Percentiles rank a stretch among this genome's conserved stretches.
Conservation (phyloP, 805 yeast genomes). For the Ogataea paraovalis region DNA sequence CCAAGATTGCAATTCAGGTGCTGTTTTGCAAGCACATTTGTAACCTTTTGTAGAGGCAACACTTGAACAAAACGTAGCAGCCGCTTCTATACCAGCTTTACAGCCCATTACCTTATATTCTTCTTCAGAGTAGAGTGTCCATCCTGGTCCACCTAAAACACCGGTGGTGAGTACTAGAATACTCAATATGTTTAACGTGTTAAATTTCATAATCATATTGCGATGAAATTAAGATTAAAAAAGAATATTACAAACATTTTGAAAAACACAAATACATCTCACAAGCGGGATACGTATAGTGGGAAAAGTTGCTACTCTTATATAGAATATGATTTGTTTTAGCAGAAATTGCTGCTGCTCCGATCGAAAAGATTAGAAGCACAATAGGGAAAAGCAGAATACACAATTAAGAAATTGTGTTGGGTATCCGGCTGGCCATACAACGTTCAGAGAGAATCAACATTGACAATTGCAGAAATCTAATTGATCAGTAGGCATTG, state of each 20-base stretch:
- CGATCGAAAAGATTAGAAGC: neutral
- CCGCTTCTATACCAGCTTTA: conserved; percentile 15
- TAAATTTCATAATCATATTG: neutral
- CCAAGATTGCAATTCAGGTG: conserved; percentile 28
- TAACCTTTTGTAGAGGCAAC: neutral
- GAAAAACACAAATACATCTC: too few relatives aligned
- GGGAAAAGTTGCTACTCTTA: neutral
- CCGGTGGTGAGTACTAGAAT: neutral
- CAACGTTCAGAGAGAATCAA: neutral
- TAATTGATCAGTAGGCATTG: neutral
- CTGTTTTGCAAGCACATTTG: conserved; percentile 25
- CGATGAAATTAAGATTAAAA: too few relatives aligned
- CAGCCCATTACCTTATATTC: conserved; percentile 21
- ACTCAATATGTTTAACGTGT: neutral
- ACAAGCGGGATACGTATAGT: neutral
- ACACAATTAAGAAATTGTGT: too few relatives aligned
- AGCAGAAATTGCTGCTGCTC: neutral
- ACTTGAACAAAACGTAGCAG: conserved; percentile 19
- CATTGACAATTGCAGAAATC: neutral
- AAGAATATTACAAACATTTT: too few relatives aligned
- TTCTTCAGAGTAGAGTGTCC: conserved; percentile 13
- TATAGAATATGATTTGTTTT: too few relatives aligned
- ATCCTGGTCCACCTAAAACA: conserved; percentile 3
- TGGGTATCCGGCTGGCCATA: too few relatives aligned
- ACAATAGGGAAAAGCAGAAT: too few relatives aligned